phyloP scores from a whole-genome alignment of 495 filamentous ascomycete genomes.

The Xylaria acuta region DNA sequence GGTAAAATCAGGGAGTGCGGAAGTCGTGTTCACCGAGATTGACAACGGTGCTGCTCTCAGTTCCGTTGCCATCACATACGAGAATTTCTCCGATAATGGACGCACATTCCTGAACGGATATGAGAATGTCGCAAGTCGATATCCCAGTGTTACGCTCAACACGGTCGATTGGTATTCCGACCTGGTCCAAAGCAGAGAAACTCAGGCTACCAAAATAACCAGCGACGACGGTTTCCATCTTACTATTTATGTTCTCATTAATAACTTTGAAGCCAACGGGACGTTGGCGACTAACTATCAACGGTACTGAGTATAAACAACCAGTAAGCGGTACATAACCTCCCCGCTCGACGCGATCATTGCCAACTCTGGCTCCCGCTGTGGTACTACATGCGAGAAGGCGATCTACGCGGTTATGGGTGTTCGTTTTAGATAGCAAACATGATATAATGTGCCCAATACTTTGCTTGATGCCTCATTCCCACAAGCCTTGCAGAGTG shows the following conservation, averaged over 20 bases:
- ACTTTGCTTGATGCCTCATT: neutral
- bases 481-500: neutral
- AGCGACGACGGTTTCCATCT: neutral
- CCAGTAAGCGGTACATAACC: neutral
- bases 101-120: neutral
- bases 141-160: neutral
- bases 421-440: neutral
- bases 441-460: neutral
- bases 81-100: neutral
- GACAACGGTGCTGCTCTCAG: neutral
- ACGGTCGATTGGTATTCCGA: neutral
- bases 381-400: neutral
- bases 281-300: neutral
- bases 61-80: neutral
- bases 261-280: neutral
- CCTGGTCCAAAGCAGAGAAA: neutral
- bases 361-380: neutral
- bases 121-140: constrained; percentile 3
- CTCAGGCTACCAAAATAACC: neutral
- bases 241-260: neutral
- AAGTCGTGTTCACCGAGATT: constrained; percentile 6
- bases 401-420: neutral
- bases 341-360: neutral
- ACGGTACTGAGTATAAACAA: neutral
- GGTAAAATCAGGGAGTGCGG: neutral